These are phyloP conservation scores for Neospora caninum DNA, from an alignment of 169 alveolate genomes.

Conservation along the genomic window DNA sequence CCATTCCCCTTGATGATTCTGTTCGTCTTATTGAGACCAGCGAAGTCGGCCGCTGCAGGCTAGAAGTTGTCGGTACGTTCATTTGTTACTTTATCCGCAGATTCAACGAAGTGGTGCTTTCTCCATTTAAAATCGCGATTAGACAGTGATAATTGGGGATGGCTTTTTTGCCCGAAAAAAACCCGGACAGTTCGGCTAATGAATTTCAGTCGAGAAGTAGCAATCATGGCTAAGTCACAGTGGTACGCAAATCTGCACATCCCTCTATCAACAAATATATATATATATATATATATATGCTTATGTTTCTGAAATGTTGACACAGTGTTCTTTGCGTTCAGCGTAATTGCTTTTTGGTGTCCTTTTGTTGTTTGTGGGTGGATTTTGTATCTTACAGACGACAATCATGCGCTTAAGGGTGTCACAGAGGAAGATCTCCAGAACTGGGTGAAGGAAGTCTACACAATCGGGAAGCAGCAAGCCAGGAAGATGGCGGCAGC, in stretches of 20 bases:
- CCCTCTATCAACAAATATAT: too few relatives aligned
- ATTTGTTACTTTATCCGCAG: neutral
- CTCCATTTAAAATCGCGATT: too few relatives aligned
- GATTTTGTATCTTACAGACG: conserved; percentile 49
- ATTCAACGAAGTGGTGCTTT: too few relatives aligned
- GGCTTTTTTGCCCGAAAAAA: neutral
- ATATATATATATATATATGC: too few relatives aligned
- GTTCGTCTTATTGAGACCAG: conserved; percentile 69
- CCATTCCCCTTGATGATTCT: conserved; percentile 71
- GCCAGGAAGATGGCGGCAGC: conserved; percentile 56
- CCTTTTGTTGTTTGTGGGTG: neutral
- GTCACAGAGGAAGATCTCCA: conserved; percentile 66
- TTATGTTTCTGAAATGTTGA: too few relatives aligned
- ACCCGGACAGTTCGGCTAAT: too few relatives aligned
- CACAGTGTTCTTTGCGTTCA: too few relatives aligned
- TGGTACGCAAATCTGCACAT: too few relatives aligned
- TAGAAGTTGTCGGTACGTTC: conserved; percentile 66
- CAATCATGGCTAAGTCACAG: too few relatives aligned
- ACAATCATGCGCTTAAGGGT: conserved; percentile 58
- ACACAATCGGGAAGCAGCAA: conserved; percentile 55
- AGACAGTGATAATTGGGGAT: neutral
- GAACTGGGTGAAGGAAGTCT: conserved; percentile 71
- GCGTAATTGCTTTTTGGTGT: neutral
- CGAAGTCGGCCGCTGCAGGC: conserved; percentile 71
- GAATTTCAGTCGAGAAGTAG: too few relatives aligned